phyloP scores from a whole-genome alignment of 2,329 filamentous ascomycete species.

The Fusarium sublunatum region DNA sequence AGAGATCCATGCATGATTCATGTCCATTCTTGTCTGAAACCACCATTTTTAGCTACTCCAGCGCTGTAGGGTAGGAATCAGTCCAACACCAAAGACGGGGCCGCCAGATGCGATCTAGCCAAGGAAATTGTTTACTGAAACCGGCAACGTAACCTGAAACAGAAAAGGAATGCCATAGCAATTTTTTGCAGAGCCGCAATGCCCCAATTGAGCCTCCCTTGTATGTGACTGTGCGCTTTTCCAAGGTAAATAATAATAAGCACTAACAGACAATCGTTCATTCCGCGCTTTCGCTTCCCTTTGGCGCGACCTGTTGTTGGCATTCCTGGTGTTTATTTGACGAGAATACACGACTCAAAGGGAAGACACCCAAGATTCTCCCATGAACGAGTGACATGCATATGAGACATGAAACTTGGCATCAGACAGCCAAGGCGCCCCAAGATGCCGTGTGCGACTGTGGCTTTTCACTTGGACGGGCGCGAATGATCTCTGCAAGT shows the following conservation, averaged over 20 bases:
- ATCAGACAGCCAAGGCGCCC: neutral
- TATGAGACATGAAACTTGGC: conserved; percentile 7
- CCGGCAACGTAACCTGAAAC: conserved; percentile 8
- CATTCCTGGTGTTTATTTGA: conserved; percentile 2
- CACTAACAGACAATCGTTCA: too few relatives aligned
- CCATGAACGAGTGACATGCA: neutral
- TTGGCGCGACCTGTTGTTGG: neutral
- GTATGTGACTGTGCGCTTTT: neutral
- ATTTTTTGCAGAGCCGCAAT: neutral
- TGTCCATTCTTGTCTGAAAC: conserved; percentile 13
- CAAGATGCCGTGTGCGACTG: neutral
- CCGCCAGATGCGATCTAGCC: neutral
- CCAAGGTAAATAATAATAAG: too few relatives aligned
- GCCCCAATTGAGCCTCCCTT: conserved; percentile 25
- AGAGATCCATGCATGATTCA: conserved; percentile 19
- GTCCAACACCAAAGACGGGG: too few relatives aligned
- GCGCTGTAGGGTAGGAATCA: too few relatives aligned
- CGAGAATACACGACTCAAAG: neutral
- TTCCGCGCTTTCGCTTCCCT: neutral
- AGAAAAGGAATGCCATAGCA: conserved; percentile 8
- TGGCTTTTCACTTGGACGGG: neutral
- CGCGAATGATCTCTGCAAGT: neutral
- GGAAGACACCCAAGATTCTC: neutral
- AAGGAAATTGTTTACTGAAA: neutral
- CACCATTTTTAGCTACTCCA: neutral